A percentile compares a stretch with the other conserved stretches of the same genome.
Conservation (phyloP, 352 stramenopile species). For the Blastocystis sp. region DNA sequence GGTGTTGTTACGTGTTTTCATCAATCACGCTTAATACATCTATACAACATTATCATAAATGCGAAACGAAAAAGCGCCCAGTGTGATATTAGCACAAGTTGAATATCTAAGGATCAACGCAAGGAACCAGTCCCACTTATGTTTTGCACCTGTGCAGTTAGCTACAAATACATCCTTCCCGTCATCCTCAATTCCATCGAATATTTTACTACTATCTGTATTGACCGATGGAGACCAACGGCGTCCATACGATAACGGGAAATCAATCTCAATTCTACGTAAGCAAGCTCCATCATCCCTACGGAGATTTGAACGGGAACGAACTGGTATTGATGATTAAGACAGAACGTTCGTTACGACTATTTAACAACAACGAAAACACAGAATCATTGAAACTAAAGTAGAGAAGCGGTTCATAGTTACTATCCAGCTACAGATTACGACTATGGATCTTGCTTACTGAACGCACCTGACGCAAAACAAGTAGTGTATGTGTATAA, state of each 20-base stretch:
- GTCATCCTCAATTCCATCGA: neutral
- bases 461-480: neutral
- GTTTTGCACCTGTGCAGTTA: neutral
- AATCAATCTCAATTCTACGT: neutral
- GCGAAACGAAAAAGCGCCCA: conserved; percentile 24
- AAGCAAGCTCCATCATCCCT: too few species aligned
- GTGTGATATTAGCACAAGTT: neutral
- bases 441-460: neutral
- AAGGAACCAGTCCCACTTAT: neutral
- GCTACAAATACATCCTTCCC: neutral
- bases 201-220: neutral
- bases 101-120: neutral
- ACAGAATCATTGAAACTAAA: neutral
- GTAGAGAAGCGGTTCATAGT: neutral
- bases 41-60: neutral
- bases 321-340: neutral
- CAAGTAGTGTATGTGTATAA: neutral
- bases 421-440: neutral
- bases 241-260: neutral
- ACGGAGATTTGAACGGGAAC: neutral
- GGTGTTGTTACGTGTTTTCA: neutral
- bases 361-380: neutral
- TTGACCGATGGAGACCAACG: neutral
- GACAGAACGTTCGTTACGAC: neutral
- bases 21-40: too few species aligned